These are phyloP conservation scores for Porcisia hertigi DNA, from an alignment of 208 protist genomes.

Conservation along the genomic window DNA sequence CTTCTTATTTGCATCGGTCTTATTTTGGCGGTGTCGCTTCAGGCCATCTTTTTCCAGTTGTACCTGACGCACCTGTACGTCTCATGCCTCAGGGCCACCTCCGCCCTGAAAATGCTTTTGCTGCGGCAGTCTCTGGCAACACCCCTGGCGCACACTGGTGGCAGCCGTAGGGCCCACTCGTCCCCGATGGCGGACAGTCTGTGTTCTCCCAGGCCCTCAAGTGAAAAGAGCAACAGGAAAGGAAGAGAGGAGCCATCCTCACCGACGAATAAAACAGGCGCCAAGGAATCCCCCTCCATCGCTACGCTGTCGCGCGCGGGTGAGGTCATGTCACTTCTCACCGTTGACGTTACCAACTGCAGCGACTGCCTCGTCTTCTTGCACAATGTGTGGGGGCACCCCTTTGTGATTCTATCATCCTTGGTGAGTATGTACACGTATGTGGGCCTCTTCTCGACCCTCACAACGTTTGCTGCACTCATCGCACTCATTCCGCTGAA, in stretches of 20 bases:
- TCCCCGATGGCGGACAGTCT: conserved; percentile 1
- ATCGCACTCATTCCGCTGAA: conserved; percentile 63
- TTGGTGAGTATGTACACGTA: conserved; percentile 71
- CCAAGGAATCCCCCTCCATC: conserved; percentile 4
- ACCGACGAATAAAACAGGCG: conserved; percentile 4
- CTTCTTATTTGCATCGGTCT: conserved; percentile 48
- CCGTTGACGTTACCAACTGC: conserved; percentile 65
- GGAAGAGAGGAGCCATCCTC: conserved; percentile 9
- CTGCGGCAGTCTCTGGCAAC: conserved; percentile 54
- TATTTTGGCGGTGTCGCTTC: conserved; percentile 46
- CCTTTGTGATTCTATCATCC: conserved; percentile 56
- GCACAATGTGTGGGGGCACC: conserved; percentile 78
- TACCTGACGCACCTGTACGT: conserved; percentile 74
- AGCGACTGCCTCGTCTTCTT: conserved; percentile 67
- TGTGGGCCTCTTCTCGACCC: conserved; percentile 61
- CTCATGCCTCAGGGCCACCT: conserved; percentile 49
- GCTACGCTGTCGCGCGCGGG: conserved; percentile 40
- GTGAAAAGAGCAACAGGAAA: conserved; percentile 16
- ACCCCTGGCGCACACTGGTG: conserved; percentile 35
- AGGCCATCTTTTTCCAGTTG: conserved; percentile 65
- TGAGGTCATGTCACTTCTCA: conserved; percentile 63
- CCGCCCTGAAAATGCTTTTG: conserved; percentile 60
- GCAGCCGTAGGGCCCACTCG: not conserved
- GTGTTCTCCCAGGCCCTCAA: conserved; percentile 1
- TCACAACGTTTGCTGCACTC: conserved; percentile 51